Evolutionary conservation across 2,329 filamentous ascomycete genomes (phyloP).

Genomic region (Phaeoacremonium minimum): DNA sequence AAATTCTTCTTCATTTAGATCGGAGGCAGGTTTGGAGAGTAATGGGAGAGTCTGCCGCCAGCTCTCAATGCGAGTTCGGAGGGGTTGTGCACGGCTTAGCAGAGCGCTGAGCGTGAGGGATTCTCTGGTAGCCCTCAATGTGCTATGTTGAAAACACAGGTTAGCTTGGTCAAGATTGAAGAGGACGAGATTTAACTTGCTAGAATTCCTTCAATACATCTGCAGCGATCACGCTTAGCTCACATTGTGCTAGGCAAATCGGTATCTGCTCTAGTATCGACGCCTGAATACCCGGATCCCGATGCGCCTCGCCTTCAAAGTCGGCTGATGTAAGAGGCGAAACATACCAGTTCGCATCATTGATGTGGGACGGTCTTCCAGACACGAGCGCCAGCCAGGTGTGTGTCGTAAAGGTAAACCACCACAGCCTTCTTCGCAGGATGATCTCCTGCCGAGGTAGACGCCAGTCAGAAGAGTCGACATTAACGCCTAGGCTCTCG

Average conservation of each 20-base stretch:
- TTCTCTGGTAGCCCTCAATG: conserved; percentile 7
- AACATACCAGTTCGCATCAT: conserved; percentile 15
- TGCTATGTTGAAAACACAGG: conserved; percentile 2
- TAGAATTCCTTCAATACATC: conserved; percentile 18
- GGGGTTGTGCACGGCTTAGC: conserved; percentile 14
- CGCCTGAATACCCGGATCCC: conserved; percentile 1
- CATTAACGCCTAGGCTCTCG: conserved; percentile 15
- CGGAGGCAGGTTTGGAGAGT: conserved; percentile 13
- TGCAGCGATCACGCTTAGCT: conserved; percentile 14
- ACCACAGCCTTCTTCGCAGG: conserved; percentile 18
- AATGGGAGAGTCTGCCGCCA: conserved; percentile 19
- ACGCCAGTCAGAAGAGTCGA: conserved; percentile 14
- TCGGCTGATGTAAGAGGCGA: conserved; percentile 10
- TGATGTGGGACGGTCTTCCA: conserved; percentile 14
- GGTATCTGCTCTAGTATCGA: conserved; percentile 7
- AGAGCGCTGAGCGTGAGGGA: conserved; percentile 8
- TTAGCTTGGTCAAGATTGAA: neutral
- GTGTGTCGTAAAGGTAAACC: conserved; percentile 16
- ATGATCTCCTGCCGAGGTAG: conserved; percentile 15
- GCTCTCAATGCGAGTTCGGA: conserved; percentile 15
- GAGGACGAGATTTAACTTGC: conserved; percentile 7
- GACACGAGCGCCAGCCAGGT: conserved; percentile 15
- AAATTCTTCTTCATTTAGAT: conserved; percentile 16
- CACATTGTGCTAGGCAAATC: conserved; percentile 14
- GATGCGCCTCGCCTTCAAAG: conserved; percentile 10